Evolutionary conservation across 768 basidiomycete species (phyloP).

Genomic region (Collybiopsis luxurians): DNA sequence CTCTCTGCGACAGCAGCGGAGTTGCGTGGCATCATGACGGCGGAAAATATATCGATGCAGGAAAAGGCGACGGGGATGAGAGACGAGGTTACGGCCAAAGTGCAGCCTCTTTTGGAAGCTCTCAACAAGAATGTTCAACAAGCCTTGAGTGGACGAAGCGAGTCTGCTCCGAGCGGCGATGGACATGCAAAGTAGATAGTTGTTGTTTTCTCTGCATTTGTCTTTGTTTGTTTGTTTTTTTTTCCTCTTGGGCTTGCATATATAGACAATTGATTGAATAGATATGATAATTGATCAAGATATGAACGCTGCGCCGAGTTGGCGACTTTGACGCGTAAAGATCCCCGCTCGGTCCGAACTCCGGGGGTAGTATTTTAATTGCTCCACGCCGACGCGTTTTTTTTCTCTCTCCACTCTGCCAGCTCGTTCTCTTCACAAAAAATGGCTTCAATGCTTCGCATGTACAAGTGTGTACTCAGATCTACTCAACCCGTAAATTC

Average conservation of each 20-base stretch:
- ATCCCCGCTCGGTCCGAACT: too few relatives aligned
- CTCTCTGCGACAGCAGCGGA: constrained; percentile 50
- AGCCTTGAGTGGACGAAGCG: constrained; percentile 24
- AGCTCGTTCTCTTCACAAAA: too few relatives aligned
- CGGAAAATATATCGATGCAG: constrained; percentile 52
- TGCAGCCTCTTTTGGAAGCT: constrained; percentile 59
- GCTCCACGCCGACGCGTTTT: too few relatives aligned
- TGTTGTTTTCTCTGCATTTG: neutral
- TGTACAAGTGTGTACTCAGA: constrained; percentile 35
- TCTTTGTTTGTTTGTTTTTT: neutral
- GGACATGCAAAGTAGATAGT: neutral
- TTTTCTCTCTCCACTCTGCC: too few relatives aligned
- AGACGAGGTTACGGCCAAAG: constrained; percentile 56
- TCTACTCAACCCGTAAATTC: neutral
- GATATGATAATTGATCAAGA: too few relatives aligned
- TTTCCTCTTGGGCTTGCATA: neutral
- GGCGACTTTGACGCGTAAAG: too few relatives aligned
- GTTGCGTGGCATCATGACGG: constrained; percentile 48
- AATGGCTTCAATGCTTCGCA: constrained; percentile 44
- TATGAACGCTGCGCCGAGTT: too few relatives aligned
- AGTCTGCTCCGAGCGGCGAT: neutral
- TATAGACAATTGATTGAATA: too few relatives aligned
- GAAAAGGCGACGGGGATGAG: constrained; percentile 61
- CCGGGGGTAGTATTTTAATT: too few relatives aligned
- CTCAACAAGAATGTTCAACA: constrained; percentile 40